phyloP scores from a whole-genome alignment of 1,284 basidiomycete species.

The Melampsora occidentalis region DNA sequence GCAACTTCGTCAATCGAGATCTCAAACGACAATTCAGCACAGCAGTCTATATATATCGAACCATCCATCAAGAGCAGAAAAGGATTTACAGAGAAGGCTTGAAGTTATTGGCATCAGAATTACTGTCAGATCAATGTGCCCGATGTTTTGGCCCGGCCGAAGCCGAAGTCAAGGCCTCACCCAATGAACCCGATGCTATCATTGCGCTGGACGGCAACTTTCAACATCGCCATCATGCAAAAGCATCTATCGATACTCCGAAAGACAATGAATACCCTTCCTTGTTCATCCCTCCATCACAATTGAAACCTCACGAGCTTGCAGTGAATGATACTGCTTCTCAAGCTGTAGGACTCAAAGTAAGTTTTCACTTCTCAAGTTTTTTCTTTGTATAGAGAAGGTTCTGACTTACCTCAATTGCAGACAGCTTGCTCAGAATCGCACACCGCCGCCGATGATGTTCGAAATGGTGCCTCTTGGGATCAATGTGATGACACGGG shows the following conservation, averaged over 20 bases:
- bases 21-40: neutral
- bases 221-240: constrained; percentile 22
- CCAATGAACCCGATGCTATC: neutral
- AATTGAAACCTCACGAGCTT: neutral
- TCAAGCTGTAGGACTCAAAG: neutral
- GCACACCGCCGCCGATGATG: constrained; percentile 23
- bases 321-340: neutral
- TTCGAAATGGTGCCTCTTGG: neutral
- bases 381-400: neutral
- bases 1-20: neutral
- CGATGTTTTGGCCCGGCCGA: constrained; percentile 15
- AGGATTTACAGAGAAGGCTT: neutral
- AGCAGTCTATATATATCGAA: neutral
- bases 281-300: constrained; percentile 8
- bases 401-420: neutral
- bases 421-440: constrained; percentile 19
- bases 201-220: constrained; percentile 32
- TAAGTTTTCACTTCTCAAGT: neutral
- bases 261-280: constrained; percentile 11
- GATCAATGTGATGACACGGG: constrained; percentile 27
- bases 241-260: constrained; percentile 2
- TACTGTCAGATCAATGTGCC: neutral
- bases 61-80: neutral
- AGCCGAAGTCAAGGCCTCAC: neutral
- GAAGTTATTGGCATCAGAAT: neutral